Evolutionary conservation across 352 stramenopile genomes (phyloP).

Genomic region (Aphanomyces cochlioides): DNA sequence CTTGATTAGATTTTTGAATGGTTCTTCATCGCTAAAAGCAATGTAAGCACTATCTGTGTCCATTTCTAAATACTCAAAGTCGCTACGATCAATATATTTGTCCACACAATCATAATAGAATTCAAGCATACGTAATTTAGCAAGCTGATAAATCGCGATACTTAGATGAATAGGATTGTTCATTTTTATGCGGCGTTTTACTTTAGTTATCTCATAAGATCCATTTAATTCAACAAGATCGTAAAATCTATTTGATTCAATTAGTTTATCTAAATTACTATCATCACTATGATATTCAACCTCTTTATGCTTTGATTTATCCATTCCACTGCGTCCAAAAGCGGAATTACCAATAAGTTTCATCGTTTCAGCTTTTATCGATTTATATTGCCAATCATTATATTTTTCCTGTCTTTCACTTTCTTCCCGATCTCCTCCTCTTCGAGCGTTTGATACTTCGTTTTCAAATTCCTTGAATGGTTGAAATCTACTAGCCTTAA

Average conservation of each 20-base stretch:
- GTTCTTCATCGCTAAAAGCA: constrained; percentile 31
- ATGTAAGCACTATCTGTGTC: constrained; percentile 34
- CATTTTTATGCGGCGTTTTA: constrained; percentile 28
- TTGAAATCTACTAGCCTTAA: constrained; percentile 30
- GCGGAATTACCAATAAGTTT: constrained; percentile 31
- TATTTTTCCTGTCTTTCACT: constrained; percentile 32
- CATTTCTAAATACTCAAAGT: constrained; percentile 33
- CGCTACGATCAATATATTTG: constrained; percentile 30
- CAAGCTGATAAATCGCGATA: constrained; percentile 35
- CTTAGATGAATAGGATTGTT: constrained; percentile 32
- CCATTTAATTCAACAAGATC: constrained; percentile 29
- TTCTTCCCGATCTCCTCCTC: constrained; percentile 25
- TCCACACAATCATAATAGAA: constrained; percentile 36
- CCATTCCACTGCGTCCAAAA: constrained; percentile 31
- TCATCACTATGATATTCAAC: constrained; percentile 24
- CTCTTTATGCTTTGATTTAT: constrained; percentile 33
- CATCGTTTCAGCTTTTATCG: constrained; percentile 23
- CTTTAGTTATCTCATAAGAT: constrained; percentile 20
- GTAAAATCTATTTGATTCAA: constrained; percentile 22
- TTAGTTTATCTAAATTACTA: neutral
- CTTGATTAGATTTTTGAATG: constrained; percentile 33
- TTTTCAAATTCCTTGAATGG: constrained; percentile 34
- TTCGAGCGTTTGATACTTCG: constrained; percentile 34
- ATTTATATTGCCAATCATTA: constrained; percentile 8
- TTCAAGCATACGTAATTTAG: constrained; percentile 31